A percentile compares a stretch with the other conserved stretches of the same genome.
Conservation (phyloP, 208 protist species). For the Wallacemonas rigidus region DNA sequence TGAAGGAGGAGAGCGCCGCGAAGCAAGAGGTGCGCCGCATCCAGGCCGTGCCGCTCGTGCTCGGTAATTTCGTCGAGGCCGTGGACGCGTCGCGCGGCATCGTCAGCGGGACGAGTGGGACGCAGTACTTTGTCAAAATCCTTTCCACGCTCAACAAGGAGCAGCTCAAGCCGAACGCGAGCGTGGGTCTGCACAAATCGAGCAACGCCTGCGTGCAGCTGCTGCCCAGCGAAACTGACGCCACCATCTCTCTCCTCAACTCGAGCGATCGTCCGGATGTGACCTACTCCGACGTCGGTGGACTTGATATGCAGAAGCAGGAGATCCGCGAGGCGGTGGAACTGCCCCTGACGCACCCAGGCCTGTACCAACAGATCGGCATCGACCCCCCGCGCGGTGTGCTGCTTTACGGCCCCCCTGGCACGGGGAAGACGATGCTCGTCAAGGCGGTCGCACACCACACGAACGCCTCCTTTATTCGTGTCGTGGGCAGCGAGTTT, state of each 20-base stretch:
- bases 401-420: slow-evolving; percentile 98
- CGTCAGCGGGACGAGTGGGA: slow-evolving; percentile 95
- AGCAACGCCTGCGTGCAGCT: slow-evolving; percentile 99
- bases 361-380: slow-evolving; percentile 99
- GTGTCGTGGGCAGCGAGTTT: slow-evolving; percentile 99
- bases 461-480: slow-evolving; percentile 98
- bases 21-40: slow-evolving; percentile 98
- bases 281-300: slow-evolving; percentile 98
- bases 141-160: slow-evolving; percentile 97
- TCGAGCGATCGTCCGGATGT: slow-evolving; percentile 93
- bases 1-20: slow-evolving; percentile 86
- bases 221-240: slow-evolving; percentile 98
- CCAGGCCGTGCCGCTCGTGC: slow-evolving; percentile 99
- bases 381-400: slow-evolving; percentile 99
- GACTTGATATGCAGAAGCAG: slow-evolving; percentile 99
- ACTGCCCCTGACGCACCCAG: slow-evolving; percentile 98
- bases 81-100: slow-evolving; percentile 97
- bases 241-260: slow-evolving; percentile 95
- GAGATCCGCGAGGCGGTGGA: slow-evolving; percentile 99
- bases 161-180: slow-evolving; percentile 98
- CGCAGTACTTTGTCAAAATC: slow-evolving; percentile 98
- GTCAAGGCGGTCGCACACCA: slow-evolving; percentile 99
- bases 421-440: slow-evolving; percentile 99
- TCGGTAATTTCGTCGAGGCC: slow-evolving; percentile 99
- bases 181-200: slow-evolving; percentile 99